Base-by-base conservation (phyloP, 2,329 filamentous ascomycete genomes). In the Zymoseptoria brevis region DNA sequence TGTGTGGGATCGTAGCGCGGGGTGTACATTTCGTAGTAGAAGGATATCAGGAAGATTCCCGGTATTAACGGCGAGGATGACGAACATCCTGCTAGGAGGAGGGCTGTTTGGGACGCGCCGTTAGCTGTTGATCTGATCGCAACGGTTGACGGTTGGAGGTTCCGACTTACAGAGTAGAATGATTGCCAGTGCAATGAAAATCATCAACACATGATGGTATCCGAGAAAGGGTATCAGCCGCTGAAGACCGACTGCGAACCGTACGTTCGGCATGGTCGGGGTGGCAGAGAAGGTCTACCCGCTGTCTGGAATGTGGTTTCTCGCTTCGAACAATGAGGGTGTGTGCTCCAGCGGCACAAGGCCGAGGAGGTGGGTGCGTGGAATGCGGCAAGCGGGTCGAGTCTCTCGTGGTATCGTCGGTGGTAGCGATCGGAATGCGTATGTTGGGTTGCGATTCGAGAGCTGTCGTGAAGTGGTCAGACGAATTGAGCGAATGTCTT, bases 61-160 rank as follows among this genome's bases (percentile, higher is more conserved):
- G 94, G 94, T 68, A 99, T 96, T 57, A 96, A 80, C 1, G 93
- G 94, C 55, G 93, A 96, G 49, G 93, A 96, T 8, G 93, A 97
- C 4, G 94, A 97, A 77, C 94, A 99, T 69, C 94, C 94, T 71
- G 94, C 93, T 67, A 99, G 81, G 69, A 99, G 79, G 64, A 99
- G 84, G 68, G 94, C 92, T 96, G 69, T 57, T 35, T 57, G 51
- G 35, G 13, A n/a, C 13, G 7, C 35, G 35, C 35, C 35, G 35
- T 45, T 45, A 45, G 35, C 13, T 57, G 57, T 66, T 61, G 22
- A 49, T 41, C 22, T 26, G 16, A 29, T 30, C 51, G 21, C n/a
- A 19, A 29, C 22, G 19, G 51, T 26, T 13, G n/a, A 22, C 22
- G 11, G 29, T 29, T 53, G 5, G 2, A n/a, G 16, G 41, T 22